phyloP scores from a whole-genome alignment of 768 basidiomycete species.

The Phlegmacium glaucopus region DNA sequence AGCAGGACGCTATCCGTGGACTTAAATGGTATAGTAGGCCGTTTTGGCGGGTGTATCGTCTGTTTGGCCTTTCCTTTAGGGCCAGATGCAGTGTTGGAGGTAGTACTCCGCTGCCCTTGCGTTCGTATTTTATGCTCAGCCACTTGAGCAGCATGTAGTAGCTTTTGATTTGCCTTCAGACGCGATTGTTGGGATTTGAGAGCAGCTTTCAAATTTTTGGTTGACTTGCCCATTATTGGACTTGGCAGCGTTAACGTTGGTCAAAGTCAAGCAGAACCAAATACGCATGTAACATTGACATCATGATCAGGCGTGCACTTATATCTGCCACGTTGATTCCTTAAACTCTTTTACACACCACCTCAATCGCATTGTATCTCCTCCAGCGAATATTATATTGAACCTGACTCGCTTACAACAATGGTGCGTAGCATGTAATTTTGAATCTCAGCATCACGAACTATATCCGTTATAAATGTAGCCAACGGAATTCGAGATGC shows the following conservation, averaged over 20 bases:
- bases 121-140: slow-evolving; percentile 46
- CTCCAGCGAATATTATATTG: slow-evolving; percentile 5
- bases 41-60: slow-evolving; percentile 17
- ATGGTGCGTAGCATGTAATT: slow-evolving; percentile 21
- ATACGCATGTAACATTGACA: too few relatives aligned
- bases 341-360: slow-evolving; percentile 11
- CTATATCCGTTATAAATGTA: slow-evolving; percentile 27
- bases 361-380: slow-evolving; percentile 8
- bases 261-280: neutral
- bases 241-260: neutral
- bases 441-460: neutral
- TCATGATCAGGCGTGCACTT: too few relatives aligned
- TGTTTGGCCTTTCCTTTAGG: slow-evolving; percentile 37
- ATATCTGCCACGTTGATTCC: slow-evolving; percentile 23
- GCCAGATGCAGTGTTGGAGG: neutral
- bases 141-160: slow-evolving; percentile 46
- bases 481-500: slow-evolving; percentile 83
- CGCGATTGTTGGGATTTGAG: slow-evolving; percentile 69
- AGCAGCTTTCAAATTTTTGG: slow-evolving; percentile 63
- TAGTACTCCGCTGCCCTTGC: slow-evolving; percentile 11
- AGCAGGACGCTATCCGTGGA: slow-evolving; percentile 68
- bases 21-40: slow-evolving; percentile 61
- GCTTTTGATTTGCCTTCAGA: slow-evolving; percentile 57
- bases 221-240: slow-evolving; percentile 37
- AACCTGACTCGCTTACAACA: slow-evolving; percentile 11